These are phyloP conservation scores for Rubia peregrina DNA, from an alignment of 305 asterid genomes.

Conservation along the genomic window DNA sequence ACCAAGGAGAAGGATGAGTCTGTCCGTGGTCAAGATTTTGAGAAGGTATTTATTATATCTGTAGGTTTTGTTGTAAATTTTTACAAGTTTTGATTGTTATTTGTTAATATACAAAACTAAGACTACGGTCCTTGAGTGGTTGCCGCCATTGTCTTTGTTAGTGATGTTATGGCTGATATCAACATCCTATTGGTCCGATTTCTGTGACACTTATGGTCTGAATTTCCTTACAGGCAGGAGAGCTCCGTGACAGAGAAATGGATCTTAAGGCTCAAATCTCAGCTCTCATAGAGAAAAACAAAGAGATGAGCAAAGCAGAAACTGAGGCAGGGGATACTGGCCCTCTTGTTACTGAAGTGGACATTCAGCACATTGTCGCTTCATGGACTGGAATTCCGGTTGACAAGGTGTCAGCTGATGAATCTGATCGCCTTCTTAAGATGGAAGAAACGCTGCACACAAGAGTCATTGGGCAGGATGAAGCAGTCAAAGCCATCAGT, in stretches of 20 bases:
- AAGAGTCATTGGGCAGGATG: slow-evolving; percentile 84
- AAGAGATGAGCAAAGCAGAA: slow-evolving; percentile 93
- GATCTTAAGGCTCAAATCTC: slow-evolving; percentile 92
- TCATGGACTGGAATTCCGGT: slow-evolving; percentile 99
- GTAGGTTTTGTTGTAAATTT: not conserved
- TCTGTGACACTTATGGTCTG: slow-evolving; percentile 6
- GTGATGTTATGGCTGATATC: not conserved
- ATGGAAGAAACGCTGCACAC: slow-evolving; percentile 96
- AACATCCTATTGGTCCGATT: not conserved
- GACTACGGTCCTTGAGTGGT: not conserved
- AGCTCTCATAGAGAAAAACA: slow-evolving; percentile 69
- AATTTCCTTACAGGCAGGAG: slow-evolving; percentile 64
- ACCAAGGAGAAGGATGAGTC: slow-evolving; percentile 96
- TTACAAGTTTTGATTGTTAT: not conserved
- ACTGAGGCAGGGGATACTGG: slow-evolving; percentile 81
- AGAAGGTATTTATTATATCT: slow-evolving; percentile 1
- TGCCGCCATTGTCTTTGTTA: not conserved
- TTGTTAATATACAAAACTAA: not conserved
- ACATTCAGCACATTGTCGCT: slow-evolving; percentile 91
- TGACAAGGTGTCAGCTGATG: slow-evolving; percentile 83
- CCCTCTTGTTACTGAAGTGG: slow-evolving; percentile 80
- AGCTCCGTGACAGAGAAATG: slow-evolving; percentile 90
- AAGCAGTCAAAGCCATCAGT: slow-evolving; percentile 91
- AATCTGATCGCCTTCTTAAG: slow-evolving; percentile 89
- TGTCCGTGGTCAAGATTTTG: slow-evolving; percentile 78